phyloP scores from a whole-genome alignment of 2,329 filamentous ascomycete species.

The Aschersonia sp. region DNA sequence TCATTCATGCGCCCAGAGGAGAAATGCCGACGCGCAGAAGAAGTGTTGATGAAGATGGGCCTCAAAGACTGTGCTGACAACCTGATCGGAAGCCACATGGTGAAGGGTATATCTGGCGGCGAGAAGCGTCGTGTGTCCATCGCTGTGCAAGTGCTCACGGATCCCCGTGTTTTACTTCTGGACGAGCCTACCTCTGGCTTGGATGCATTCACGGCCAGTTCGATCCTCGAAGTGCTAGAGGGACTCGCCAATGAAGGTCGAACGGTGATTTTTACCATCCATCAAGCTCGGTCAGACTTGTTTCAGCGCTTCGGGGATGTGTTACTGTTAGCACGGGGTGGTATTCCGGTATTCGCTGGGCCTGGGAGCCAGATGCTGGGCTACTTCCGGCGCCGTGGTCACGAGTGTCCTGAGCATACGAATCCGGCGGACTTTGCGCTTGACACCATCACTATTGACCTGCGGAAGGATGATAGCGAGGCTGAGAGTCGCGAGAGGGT shows the following conservation, averaged over 20 bases:
- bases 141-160: constrained; percentile 62
- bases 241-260: constrained; percentile 59
- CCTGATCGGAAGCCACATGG: constrained; percentile 53
- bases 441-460: constrained; percentile 62
- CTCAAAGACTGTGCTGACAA: constrained; percentile 68
- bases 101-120: constrained; percentile 68
- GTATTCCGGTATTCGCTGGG: constrained; percentile 54
- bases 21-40: constrained; percentile 54
- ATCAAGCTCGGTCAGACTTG: constrained; percentile 61
- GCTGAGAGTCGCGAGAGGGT: constrained; percentile 49
- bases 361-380: constrained; percentile 46
- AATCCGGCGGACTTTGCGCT: constrained; percentile 70
- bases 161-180: constrained; percentile 57
- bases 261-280: constrained; percentile 63
- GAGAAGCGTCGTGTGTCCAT: constrained; percentile 69
- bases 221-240: constrained; percentile 60
- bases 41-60: constrained; percentile 60
- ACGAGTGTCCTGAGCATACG: constrained; percentile 51
- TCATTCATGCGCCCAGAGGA: constrained; percentile 55
- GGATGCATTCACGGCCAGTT: constrained; percentile 65
- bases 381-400: constrained; percentile 47
- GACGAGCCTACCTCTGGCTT: constrained; percentile 67
- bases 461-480: constrained; percentile 52
- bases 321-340: constrained; percentile 55
- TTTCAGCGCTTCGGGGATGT: constrained; percentile 61